Percentiles rank a stretch among this genome's conserved stretches.
Evolutionary conservation across 495 filamentous ascomycete species (phyloP).

Genomic region (Bryoglossum gracile): DNA sequence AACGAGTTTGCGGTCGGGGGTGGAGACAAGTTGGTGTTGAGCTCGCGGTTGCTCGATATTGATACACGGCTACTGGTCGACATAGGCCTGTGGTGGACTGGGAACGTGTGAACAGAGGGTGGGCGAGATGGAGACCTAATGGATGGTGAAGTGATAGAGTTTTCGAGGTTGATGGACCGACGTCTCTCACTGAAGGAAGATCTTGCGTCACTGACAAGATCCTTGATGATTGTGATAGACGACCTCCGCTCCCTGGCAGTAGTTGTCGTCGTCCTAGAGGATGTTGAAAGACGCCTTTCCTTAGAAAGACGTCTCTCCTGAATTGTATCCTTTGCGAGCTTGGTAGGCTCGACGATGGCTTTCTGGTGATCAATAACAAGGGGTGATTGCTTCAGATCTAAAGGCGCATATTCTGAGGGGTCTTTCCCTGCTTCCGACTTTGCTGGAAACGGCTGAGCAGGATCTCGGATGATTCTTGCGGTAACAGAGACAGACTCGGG

Average conservation of each 20-base stretch:
- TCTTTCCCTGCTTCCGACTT: slow-evolving; percentile 32
- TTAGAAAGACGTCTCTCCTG: slow-evolving; percentile 19
- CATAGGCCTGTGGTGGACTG: slow-evolving; percentile 6
- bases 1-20: slow-evolving; percentile 11
- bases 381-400: slow-evolving; percentile 64
- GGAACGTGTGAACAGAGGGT: slow-evolving; percentile 16
- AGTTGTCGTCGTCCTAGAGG: slow-evolving; percentile 13
- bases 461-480: slow-evolving; percentile 65
- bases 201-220: slow-evolving; percentile 45
- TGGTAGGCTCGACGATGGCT: slow-evolving; percentile 23
- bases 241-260: slow-evolving; percentile 34
- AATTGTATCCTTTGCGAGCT: slow-evolving; percentile 18
- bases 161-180: slow-evolving; percentile 32
- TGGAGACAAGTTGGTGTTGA: not conserved
- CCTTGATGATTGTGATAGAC: slow-evolving; percentile 44
- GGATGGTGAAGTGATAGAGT: slow-evolving; percentile 28
- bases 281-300: slow-evolving; percentile 8
- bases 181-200: slow-evolving; percentile 34
- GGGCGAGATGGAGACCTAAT: slow-evolving; percentile 26
- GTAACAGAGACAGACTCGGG: slow-evolving; percentile 74
- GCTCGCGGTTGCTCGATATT: slow-evolving; percentile 7
- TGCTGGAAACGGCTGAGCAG: slow-evolving; percentile 35
- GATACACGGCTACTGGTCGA: slow-evolving; percentile 21
- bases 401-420: slow-evolving; percentile 33
- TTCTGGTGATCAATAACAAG: slow-evolving; percentile 63